Conservation (phyloP, 1,284 basidiomycete species). For the Ganoderma lucidum region DNA sequence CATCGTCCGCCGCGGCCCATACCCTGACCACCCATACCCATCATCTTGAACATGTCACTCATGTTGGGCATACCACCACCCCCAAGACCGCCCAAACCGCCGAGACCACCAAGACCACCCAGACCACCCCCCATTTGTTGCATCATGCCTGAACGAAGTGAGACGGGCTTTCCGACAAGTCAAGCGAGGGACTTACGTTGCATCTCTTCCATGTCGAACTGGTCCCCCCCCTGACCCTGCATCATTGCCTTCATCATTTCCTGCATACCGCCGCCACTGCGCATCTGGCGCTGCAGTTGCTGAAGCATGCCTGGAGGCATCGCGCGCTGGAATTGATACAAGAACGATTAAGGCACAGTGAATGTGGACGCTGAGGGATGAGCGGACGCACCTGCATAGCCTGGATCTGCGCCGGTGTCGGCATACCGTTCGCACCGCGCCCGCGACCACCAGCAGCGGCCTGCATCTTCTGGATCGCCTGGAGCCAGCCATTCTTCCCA, state of each 20-base stretch:
- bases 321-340: constrained; percentile 61
- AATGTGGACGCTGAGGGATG: not conserved
- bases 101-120: constrained; percentile 52
- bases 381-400: constrained; percentile 79
- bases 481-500: constrained; percentile 94
- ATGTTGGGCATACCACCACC: constrained; percentile 71
- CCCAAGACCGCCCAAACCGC: constrained; percentile 60
- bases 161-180: not conserved
- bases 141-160: constrained; percentile 72
- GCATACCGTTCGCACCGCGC: constrained; percentile 86
- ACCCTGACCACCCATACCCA: constrained; percentile 69
- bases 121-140: constrained; percentile 79
- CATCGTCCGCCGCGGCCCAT: constrained; percentile 33
- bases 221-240: constrained; percentile 87
- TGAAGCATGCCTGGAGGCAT: constrained; percentile 92
- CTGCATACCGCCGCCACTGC: constrained; percentile 87
- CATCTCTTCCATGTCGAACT: constrained; percentile 88
- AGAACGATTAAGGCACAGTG: not conserved
- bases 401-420: constrained; percentile 90
- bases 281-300: constrained; percentile 84
- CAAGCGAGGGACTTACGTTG: constrained; percentile 60
- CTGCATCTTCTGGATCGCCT: constrained; percentile 92
- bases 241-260: constrained; percentile 98
- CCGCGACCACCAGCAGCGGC: constrained; percentile 85
- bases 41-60: constrained; percentile 85